Conservation (phyloP, 148 eudicot species). For the Nyssa sinensis region DNA sequence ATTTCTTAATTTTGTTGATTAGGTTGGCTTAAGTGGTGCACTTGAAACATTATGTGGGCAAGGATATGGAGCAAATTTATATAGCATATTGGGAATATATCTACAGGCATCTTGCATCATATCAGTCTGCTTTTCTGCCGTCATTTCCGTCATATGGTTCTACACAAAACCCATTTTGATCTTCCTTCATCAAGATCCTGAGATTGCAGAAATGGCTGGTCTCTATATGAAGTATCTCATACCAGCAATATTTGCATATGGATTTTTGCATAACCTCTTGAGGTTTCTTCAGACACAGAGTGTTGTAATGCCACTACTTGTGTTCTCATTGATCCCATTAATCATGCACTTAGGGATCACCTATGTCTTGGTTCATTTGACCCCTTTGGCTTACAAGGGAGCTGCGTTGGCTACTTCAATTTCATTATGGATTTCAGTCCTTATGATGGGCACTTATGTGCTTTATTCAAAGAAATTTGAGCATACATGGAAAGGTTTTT, state of each 20-base stretch:
- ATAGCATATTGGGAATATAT: constrained; percentile 66
- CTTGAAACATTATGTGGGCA: constrained; percentile 93
- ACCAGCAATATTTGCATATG: constrained; percentile 67
- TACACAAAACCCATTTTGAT: constrained; percentile 54
- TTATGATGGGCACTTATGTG: constrained; percentile 41
- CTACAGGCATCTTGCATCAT: constrained; percentile 80
- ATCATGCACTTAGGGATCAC: constrained; percentile 42
- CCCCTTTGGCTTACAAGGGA: constrained; percentile 49
- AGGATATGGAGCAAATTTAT: constrained; percentile 73
- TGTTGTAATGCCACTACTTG: constrained; percentile 48
- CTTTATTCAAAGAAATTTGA: constrained; percentile 35
- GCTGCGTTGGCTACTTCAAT: constrained; percentile 72
- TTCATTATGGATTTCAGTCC: constrained; percentile 55
- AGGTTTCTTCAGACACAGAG: constrained; percentile 84
- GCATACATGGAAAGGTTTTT: constrained; percentile 61
- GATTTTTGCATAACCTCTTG: constrained; percentile 54
- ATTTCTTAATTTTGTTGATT: not conserved
- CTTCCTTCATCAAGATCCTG: constrained; percentile 60
- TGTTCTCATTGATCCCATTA: constrained; percentile 52
- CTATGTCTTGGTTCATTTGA: constrained; percentile 45
- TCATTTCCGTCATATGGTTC: constrained; percentile 71
- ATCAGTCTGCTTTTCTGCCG: constrained; percentile 47
- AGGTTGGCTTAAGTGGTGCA: constrained; percentile 79
- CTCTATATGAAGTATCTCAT: constrained; percentile 59
- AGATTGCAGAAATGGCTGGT: constrained; percentile 52